These are phyloP conservation scores for Mycena olivaceomarginata DNA, from an alignment of 768 basidiomycete species.

Conservation along the genomic window DNA sequence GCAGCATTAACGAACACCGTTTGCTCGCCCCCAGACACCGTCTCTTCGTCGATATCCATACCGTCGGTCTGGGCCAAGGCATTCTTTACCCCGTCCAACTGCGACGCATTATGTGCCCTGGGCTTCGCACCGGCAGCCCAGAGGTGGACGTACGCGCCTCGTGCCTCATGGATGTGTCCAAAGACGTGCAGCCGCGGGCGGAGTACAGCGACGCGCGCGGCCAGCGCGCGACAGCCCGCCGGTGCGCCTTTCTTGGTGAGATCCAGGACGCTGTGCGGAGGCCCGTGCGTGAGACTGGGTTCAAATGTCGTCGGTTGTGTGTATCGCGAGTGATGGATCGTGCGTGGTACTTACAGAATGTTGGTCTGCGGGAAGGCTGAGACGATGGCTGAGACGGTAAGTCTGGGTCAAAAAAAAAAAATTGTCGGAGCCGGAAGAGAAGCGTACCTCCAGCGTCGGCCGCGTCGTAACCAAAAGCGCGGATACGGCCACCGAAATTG, in stretches of 20 bases:
- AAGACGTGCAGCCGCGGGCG: conserved; percentile 70
- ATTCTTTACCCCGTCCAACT: conserved; percentile 15
- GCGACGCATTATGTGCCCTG: conserved; percentile 12
- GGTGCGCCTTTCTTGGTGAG: conserved; percentile 56
- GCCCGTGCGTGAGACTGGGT: conserved; percentile 76
- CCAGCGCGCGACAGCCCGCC: conserved; percentile 73
- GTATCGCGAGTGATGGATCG: too few species aligned
- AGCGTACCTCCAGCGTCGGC: conserved; percentile 58
- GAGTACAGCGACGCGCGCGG: conserved; percentile 60
- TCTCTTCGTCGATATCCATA: neutral
- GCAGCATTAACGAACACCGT: conserved; percentile 70
- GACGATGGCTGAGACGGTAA: conserved; percentile 47
- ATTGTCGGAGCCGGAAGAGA: neutral
- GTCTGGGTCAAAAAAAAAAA: neutral
- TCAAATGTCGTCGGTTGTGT: too few species aligned
- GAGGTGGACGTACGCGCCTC: conserved; percentile 65
- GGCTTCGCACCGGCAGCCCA: conserved; percentile 51
- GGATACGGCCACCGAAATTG: conserved; percentile 53
- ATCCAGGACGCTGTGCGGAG: conserved; percentile 73
- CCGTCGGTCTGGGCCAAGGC: neutral
- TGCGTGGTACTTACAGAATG: conserved; percentile 62
- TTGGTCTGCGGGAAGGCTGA: conserved; percentile 60
- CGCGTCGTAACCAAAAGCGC: conserved; percentile 71
- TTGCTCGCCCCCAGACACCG: conserved; percentile 16
- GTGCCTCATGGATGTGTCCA: conserved; percentile 83